Conservation (phyloP, 2,329 filamentous ascomycete species). For the Penicillium sp. region DNA sequence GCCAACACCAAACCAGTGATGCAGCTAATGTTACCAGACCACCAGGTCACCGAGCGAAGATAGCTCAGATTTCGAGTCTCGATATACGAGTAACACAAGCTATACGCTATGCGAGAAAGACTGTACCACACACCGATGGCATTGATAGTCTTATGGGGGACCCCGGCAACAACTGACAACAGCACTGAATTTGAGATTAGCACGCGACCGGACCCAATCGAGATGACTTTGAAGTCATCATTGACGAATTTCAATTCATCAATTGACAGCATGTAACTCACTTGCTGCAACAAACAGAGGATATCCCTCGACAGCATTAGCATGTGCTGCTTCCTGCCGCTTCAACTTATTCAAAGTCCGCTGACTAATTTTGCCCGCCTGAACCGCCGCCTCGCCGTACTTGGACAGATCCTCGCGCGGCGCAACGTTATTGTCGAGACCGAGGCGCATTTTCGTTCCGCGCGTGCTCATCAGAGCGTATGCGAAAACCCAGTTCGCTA, state of each 20-base stretch:
- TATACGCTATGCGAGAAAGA: constrained; percentile 34
- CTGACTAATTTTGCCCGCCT: constrained; percentile 37
- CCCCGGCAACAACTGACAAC: constrained; percentile 35
- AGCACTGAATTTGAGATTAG: constrained; percentile 23
- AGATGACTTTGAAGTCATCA: too few relatives aligned
- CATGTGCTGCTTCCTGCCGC: constrained; percentile 37
- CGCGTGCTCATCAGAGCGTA: constrained; percentile 39
- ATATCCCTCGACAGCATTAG: constrained; percentile 36
- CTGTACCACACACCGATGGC: constrained; percentile 37
- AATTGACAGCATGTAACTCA: constrained; percentile 15
- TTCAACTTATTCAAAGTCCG: constrained; percentile 35
- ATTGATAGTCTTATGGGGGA: constrained; percentile 39
- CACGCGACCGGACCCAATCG: not conserved
- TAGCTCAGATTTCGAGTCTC: constrained; percentile 30
- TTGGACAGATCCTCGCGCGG: constrained; percentile 40
- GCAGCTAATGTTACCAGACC: constrained; percentile 40
- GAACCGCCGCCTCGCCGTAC: constrained; percentile 36
- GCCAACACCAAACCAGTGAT: constrained; percentile 38
- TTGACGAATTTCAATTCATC: too few relatives aligned
- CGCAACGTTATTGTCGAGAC: constrained; percentile 40
- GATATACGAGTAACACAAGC: constrained; percentile 33
- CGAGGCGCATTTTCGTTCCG: constrained; percentile 28
- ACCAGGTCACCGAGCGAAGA: constrained; percentile 39
- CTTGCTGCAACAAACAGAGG: constrained; percentile 38
- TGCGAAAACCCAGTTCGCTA: constrained; percentile 42